phyloP scores from a whole-genome alignment of 2,329 filamentous ascomycete species.

The Claviceps quebecensis region DNA sequence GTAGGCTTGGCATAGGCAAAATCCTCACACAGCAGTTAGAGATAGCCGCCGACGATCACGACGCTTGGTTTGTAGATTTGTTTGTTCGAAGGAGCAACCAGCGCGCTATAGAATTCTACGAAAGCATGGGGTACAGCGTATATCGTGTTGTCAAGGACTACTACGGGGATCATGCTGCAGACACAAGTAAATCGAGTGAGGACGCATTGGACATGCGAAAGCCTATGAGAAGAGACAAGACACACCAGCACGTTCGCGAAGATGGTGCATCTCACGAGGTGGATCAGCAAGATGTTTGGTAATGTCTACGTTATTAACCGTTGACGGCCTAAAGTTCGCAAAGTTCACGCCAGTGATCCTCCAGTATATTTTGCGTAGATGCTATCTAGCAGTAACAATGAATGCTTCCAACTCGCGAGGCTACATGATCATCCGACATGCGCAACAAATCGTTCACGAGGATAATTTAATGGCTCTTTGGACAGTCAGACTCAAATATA shows the following conservation, averaged over 20 bases:
- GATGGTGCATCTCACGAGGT: conserved; percentile 71
- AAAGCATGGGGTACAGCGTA: conserved; percentile 81
- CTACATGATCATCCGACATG: no score
- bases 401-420: neutral
- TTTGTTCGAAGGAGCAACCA: conserved; percentile 84
- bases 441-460: neutral
- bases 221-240: conserved; percentile 66
- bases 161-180: conserved; percentile 70
- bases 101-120: conserved; percentile 78
- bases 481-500: no score
- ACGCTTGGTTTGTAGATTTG: conserved; percentile 91
- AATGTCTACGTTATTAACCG: neutral
- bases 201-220: conserved; percentile 98
- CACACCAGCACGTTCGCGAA: conserved; percentile 60
- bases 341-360: neutral
- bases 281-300: conserved; percentile 77
- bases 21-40: conserved; percentile 72
- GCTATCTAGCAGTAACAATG: neutral
- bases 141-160: conserved; percentile 83
- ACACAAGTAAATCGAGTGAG: conserved; percentile 50
- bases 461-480: neutral
- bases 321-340: neutral
- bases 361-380: neutral
- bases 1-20: conserved; percentile 75
- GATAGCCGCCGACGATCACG: conserved; percentile 62